Percentiles rank a stretch among this genome's conserved stretches.
Conservation (phyloP, 805 yeast species). For the Candida ulmi region DNA sequence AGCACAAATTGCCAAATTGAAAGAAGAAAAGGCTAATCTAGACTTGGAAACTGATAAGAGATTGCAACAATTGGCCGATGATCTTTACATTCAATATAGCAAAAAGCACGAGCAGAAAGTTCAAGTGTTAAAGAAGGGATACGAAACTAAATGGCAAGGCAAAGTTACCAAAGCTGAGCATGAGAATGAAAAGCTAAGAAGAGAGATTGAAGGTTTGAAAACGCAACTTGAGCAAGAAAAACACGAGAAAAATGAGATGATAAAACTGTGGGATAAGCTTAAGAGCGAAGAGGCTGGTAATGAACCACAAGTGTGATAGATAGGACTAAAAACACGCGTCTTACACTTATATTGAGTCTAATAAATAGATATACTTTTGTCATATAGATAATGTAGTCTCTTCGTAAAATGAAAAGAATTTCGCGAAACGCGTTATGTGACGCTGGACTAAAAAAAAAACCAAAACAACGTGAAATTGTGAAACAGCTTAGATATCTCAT, state of each 20-base stretch:
- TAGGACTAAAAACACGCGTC: background rate
- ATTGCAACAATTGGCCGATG: conserved; percentile 60
- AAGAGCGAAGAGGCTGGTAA: conserved; percentile 11
- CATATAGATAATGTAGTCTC: too few relatives aligned
- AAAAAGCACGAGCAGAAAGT: conserved; percentile 75
- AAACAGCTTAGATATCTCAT: too few relatives aligned
- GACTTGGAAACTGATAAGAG: conserved; percentile 49
- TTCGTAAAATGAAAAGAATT: too few relatives aligned
- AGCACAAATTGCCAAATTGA: conserved; percentile 23
- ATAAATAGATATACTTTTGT: too few relatives aligned
- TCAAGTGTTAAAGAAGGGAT: conserved; percentile 50
- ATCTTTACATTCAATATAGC: conserved; percentile 66
- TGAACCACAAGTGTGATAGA: background rate
- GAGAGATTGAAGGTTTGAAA: conserved; percentile 49
- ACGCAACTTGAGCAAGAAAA: conserved; percentile 44
- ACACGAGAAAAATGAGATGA: conserved; percentile 52
- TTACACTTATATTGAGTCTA: too few relatives aligned
- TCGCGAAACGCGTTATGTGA: too few relatives aligned
- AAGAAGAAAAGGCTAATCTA: conserved; percentile 29
- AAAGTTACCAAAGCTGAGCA: conserved; percentile 35
- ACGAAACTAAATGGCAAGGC: conserved; percentile 46
- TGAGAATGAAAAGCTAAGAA: conserved; percentile 39
- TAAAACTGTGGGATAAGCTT: conserved; percentile 41
- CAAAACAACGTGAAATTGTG: too few relatives aligned
- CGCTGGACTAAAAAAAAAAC: too few relatives aligned